phyloP scores from a whole-genome alignment of 805 yeast genomes.

The Yarrowia divulgata region DNA sequence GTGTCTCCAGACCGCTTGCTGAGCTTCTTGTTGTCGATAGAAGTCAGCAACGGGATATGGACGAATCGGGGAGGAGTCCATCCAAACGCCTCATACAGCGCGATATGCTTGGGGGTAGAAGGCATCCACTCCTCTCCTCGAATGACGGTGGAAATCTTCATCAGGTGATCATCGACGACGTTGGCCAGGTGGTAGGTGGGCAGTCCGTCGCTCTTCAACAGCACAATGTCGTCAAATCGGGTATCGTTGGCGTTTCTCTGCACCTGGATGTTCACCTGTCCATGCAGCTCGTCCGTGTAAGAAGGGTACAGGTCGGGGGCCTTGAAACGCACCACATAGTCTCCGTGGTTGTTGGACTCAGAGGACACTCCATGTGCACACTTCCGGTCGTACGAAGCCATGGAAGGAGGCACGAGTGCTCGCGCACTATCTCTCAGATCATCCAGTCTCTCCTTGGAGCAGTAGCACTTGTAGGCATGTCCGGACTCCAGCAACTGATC shows the following conservation, averaged over 20 bases:
- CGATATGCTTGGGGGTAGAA: slow-evolving; percentile 93
- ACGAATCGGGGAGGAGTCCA: slow-evolving; percentile 83
- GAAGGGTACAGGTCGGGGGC: slow-evolving; percentile 75
- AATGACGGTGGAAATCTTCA: slow-evolving; percentile 92
- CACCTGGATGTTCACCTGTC: slow-evolving; percentile 75
- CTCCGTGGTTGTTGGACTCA: slow-evolving; percentile 44
- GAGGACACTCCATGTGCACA: slow-evolving; percentile 59
- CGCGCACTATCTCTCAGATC: slow-evolving; percentile 75
- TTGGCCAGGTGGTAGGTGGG: slow-evolving; percentile 98
- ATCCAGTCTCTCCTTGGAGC: slow-evolving; percentile 79
- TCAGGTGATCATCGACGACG: slow-evolving; percentile 91
- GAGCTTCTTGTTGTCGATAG: slow-evolving; percentile 64
- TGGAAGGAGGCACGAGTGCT: slow-evolving; percentile 81
- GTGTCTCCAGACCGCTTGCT: slow-evolving; percentile 87
- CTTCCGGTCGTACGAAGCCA: slow-evolving; percentile 88
- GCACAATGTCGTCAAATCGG: slow-evolving; percentile 87
- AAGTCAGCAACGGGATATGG: slow-evolving; percentile 90
- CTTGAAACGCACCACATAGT: slow-evolving; percentile 72
- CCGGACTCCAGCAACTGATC: slow-evolving; percentile 65
- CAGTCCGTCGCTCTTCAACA: slow-evolving; percentile 89
- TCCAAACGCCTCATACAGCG: slow-evolving; percentile 82
- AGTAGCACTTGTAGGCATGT: slow-evolving; percentile 84
- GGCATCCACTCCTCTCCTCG: slow-evolving; percentile 99
- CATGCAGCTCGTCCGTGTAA: slow-evolving; percentile 80
- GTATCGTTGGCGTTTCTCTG: slow-evolving; percentile 73